Base-by-base conservation (phyloP, 2,329 filamentous ascomycete genomes). In the Fusarium udum region DNA sequence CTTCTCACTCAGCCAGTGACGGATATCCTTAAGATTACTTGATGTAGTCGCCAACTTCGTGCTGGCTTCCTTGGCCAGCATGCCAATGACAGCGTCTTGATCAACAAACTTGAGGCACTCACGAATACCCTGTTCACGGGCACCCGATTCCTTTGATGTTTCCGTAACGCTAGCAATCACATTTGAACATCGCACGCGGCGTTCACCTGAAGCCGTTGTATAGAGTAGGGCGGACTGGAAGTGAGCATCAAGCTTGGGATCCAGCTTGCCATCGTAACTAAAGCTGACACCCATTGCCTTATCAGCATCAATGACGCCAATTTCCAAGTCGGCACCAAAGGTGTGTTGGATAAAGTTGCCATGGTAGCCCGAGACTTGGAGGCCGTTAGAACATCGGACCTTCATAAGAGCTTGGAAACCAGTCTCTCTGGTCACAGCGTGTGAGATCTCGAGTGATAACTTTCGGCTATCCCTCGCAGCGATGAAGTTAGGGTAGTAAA, bases 381-480 rank as follows among this genome's bases (percentile, higher is more conserved):
- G 87, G 24, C 96, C 96, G 78, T 97, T 99, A 24, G 95, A 98
- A 84, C 96, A 99, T 71, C 96, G 92, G 65, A 99, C 95, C 86
- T 99, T 99, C 94, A 99, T 97, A 76, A 99, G 86, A 26, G 95
- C 95, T 83, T 98, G 95, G 85, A 94, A 98, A 28, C 96, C 96
- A 52, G 95, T 97, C 81, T 98, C 95, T 71, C 96, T 89, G 6
- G 91, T 95, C 36, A 98, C 90, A 1, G 93, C 91, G 79, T 98
- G 95, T 75, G 91, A 90, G 73, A 99, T 91, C 84, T 99, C 96
- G 53, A 92, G 89, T 6, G 92, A 92, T 43, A 99, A 84, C 84
- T 95, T 97, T 63, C 93, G 87, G 48, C 92, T 91, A 82, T 99
- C 96, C 42, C 96, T 90, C 13, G 93, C 93, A 13, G 92, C 91